A percentile compares a stretch with the other conserved stretches of the same genome.
Conservation (phyloP, 768 basidiomycete genomes). For the Rhodosporidiobolus sp. region DNA sequence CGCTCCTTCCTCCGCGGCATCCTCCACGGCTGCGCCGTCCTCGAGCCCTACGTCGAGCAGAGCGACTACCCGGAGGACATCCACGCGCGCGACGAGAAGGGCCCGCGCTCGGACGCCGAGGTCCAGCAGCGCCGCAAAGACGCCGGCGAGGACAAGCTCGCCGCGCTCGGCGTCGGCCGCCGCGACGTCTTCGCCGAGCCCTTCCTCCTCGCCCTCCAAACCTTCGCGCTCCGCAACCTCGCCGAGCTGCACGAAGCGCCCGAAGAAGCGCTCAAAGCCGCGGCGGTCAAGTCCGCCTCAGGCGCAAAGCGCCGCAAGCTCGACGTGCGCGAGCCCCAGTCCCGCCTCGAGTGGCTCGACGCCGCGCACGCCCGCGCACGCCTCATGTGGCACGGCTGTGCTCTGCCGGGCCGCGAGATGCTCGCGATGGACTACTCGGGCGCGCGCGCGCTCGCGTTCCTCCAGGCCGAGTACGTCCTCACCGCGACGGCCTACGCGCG, state of each 20-base stretch:
- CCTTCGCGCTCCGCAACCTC: slow-evolving; percentile 23
- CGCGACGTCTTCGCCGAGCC: background rate
- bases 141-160: slow-evolving; percentile 13
- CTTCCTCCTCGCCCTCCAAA: slow-evolving; percentile 20
- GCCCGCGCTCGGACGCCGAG: background rate
- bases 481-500: background rate
- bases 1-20: slow-evolving; percentile 33
- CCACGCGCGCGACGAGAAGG: background rate
- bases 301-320: slow-evolving; percentile 33
- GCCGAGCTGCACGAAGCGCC: slow-evolving; percentile 18
- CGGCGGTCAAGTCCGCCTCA: background rate
- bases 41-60: slow-evolving; percentile 11
- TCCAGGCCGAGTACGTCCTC: background rate
- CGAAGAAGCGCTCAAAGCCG: background rate
- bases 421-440: background rate
- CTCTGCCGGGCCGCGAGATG: background rate
- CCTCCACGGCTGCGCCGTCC: slow-evolving; percentile 33
- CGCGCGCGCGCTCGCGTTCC: background rate
- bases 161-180: slow-evolving; percentile 18
- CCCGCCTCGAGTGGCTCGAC: slow-evolving; percentile 30
- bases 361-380: background rate
- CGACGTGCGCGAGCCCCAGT: slow-evolving; percentile 32
- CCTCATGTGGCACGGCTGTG: background rate
- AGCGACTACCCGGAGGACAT: background rate
- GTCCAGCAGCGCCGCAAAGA: slow-evolving; percentile 9